phyloP scores from a whole-genome alignment of 2,329 filamentous ascomycete genomes.

The Colletotrichum tofieldiae region DNA sequence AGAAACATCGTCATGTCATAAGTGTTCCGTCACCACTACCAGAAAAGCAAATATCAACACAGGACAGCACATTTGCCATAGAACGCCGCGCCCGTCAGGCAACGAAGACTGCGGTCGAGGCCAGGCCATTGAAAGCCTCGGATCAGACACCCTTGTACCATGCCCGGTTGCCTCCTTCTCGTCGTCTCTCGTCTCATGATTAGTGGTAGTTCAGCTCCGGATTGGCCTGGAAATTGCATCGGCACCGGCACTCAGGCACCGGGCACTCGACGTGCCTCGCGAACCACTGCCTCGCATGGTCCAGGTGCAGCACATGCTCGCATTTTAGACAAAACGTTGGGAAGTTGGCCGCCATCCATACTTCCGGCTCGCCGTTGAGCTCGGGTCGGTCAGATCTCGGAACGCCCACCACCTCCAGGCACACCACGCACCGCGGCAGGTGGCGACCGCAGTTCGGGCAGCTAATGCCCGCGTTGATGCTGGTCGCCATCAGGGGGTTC shows the following conservation, averaged over 20 bases:
- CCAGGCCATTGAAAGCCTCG: background rate
- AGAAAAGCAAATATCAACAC: conserved; percentile 7
- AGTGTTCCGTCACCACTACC: conserved; percentile 25
- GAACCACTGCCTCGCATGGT: conserved; percentile 79
- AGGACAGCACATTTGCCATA: conserved; percentile 8
- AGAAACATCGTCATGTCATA: conserved; percentile 36
- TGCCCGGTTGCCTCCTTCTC: background rate
- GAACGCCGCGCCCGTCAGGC: conserved; percentile 10
- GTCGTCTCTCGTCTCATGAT: background rate
- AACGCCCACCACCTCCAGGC: conserved; percentile 76
- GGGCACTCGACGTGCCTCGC: conserved; percentile 76
- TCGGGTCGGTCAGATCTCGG: conserved; percentile 73
- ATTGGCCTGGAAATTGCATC: conserved; percentile 74
- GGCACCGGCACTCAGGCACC: conserved; percentile 77
- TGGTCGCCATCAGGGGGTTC: conserved; percentile 73
- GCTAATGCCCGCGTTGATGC: conserved; percentile 73
- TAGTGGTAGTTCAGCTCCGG: conserved; percentile 70
- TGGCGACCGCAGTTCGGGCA: conserved; percentile 79
- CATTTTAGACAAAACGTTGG: conserved; percentile 80
- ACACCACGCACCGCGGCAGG: conserved; percentile 78
- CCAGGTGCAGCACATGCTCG: conserved; percentile 78
- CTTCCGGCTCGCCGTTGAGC: conserved; percentile 62
- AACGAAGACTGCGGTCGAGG: background rate
- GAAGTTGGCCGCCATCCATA: conserved; percentile 69
- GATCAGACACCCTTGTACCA: conserved; percentile 9